Evolutionary conservation across 1,284 basidiomycete species (phyloP).

Genomic region (Cutaneotrichosporon cavernicola): DNA sequence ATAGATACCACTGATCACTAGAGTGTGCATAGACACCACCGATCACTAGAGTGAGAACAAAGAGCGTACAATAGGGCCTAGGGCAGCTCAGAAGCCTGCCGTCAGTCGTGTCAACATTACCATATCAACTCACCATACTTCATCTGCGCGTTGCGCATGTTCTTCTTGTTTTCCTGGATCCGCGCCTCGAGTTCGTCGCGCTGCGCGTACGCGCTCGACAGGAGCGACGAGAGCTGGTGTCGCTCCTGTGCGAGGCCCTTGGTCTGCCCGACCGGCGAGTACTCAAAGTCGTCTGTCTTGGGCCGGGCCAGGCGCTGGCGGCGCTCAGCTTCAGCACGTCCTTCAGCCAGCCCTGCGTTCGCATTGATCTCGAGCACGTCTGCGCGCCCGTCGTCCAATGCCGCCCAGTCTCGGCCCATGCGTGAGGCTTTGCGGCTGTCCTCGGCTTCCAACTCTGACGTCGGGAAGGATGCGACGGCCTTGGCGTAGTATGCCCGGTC

Average conservation of each 20-base stretch:
- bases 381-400: conserved; percentile 34
- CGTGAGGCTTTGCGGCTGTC: conserved; percentile 20
- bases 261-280: conserved; percentile 49
- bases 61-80: not conserved
- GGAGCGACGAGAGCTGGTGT: conserved; percentile 50
- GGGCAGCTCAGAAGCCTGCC: conserved; percentile 6
- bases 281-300: conserved; percentile 42
- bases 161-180: conserved; percentile 51
- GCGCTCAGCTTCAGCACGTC: conserved; percentile 35
- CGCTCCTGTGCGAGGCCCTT: conserved; percentile 50
- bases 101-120: not conserved
- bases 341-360: conserved; percentile 34
- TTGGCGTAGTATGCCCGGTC: conserved; percentile 71
- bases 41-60: too few relatives aligned
- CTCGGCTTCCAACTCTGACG: conserved; percentile 3
- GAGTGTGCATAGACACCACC: not conserved
- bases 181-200: conserved; percentile 48
- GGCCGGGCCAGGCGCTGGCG: conserved; percentile 35
- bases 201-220: conserved; percentile 45
- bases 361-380: conserved; percentile 42
- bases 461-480: conserved; percentile 54
- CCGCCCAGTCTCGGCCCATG: conserved; percentile 47
- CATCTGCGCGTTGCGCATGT: conserved; percentile 41
- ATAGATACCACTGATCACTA: not conserved
- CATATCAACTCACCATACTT: conserved; percentile 43